Percentiles rank a stretch among this genome's conserved stretches.
These are phyloP conservation scores for Cornus kousa DNA, from an alignment of 148 eudicot genomes.

Conservation along the genomic window DNA sequence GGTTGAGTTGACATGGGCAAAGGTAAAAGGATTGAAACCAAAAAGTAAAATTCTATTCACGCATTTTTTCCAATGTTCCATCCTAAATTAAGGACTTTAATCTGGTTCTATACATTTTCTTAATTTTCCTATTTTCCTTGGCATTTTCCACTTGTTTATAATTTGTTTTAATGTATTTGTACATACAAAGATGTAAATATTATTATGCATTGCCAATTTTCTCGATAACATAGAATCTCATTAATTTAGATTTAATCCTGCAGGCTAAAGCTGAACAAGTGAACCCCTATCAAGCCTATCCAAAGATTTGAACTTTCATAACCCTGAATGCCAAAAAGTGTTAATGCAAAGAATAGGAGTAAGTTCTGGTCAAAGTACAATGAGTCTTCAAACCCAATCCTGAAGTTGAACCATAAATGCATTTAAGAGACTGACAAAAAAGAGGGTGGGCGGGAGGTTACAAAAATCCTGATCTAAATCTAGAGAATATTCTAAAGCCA, in stretches of 20 bases:
- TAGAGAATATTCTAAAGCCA: too few relatives aligned
- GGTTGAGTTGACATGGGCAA: neutral
- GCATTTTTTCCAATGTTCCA: neutral
- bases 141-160: neutral
- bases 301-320: neutral
- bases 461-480: too few relatives aligned
- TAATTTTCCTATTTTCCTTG: neutral
- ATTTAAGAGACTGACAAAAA: too few relatives aligned
- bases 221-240: neutral
- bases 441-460: too few relatives aligned
- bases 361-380: neutral
- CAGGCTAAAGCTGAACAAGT: neutral
- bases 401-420: neutral
- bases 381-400: neutral
- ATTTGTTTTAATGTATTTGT: too few relatives aligned
- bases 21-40: neutral
- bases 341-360: neutral
- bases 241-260: too few relatives aligned
- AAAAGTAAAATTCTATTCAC: neutral
- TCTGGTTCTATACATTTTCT: neutral
- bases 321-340: neutral
- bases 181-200: neutral
- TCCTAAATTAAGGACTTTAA: neutral
- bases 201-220: neutral
- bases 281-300: neutral